Evolutionary conservation across 768 basidiomycete species (phyloP).

Genomic region (Boletellus ananiceps): DNA sequence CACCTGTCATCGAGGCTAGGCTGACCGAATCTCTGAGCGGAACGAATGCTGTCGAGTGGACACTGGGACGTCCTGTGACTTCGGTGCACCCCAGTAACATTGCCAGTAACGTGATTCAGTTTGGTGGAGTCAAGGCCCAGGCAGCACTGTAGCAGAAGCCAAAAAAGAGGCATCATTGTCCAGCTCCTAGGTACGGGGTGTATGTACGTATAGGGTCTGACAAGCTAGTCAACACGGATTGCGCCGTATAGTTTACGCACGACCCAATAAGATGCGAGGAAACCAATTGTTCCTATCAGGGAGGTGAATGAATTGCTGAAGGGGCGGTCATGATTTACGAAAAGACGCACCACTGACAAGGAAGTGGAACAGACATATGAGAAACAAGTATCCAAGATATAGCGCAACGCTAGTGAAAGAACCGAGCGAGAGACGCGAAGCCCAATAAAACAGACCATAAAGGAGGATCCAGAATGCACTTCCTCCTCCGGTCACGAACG

Average conservation of each 20-base stretch:
- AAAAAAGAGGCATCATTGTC: slow-evolving; percentile 1
- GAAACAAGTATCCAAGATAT: slow-evolving; percentile 86
- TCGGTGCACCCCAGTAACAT: too few relatives aligned
- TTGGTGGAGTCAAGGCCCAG: not conserved
- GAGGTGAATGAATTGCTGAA: slow-evolving; percentile 5
- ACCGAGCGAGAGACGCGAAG: slow-evolving; percentile 77
- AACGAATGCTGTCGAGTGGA: too few relatives aligned
- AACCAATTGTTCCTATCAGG: slow-evolving; percentile 75
- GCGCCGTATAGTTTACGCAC: slow-evolving; percentile 77
- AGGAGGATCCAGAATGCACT: slow-evolving; percentile 87
- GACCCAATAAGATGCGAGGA: slow-evolving; percentile 90
- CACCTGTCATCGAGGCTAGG: too few relatives aligned
- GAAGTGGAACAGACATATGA: slow-evolving; percentile 82
- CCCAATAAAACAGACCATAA: slow-evolving; percentile 89
- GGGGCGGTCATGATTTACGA: not conserved
- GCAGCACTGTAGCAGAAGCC: too few relatives aligned
- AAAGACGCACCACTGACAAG: slow-evolving; percentile 65
- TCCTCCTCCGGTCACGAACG: slow-evolving; percentile 89
- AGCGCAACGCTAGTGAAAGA: slow-evolving; percentile 76
- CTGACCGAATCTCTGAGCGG: too few relatives aligned
- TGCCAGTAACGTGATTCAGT: too few relatives aligned
- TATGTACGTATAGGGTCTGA: not conserved
- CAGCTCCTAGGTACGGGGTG: slow-evolving; percentile 10
- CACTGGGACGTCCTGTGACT: too few relatives aligned
- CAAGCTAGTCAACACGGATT: slow-evolving; percentile 64